Evolutionary conservation across 2,329 filamentous ascomycete species (phyloP).

Genomic region (Aspergillus fumigatus): DNA sequence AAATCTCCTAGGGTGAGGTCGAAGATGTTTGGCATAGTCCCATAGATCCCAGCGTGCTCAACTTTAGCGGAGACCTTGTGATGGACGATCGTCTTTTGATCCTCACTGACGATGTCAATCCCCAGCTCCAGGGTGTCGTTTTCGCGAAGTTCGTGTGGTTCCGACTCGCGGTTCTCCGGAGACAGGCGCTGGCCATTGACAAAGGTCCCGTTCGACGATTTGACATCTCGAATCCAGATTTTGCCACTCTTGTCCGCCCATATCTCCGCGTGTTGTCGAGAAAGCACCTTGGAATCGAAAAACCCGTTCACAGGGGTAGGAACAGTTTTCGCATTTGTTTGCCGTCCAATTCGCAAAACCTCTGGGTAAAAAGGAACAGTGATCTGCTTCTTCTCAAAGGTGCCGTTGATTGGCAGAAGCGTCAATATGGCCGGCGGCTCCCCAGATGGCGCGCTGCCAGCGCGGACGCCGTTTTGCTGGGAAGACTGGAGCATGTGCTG

Average conservation of each 20-base stretch:
- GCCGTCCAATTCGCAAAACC: constrained; percentile 86
- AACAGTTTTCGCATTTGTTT: constrained; percentile 94
- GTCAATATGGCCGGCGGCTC: constrained; percentile 75
- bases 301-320: constrained; percentile 89
- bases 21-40: constrained; percentile 65
- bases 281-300: constrained; percentile 97
- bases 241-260: constrained; percentile 83
- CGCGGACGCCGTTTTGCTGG: constrained; percentile 55
- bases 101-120: constrained; percentile 97
- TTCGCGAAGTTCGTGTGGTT: constrained; percentile 87
- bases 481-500: constrained; percentile 64
- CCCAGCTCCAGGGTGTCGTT: constrained; percentile 90
- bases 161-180: constrained; percentile 91
- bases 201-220: constrained; percentile 98
- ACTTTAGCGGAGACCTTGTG: constrained; percentile 97
- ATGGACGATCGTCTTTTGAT: constrained; percentile 96
- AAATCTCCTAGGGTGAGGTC: constrained; percentile 92
- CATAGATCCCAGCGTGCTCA: constrained; percentile 85
- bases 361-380: constrained; percentile 90
- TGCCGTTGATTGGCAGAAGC: constrained; percentile 86
- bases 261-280: constrained; percentile 91
- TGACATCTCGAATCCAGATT: constrained; percentile 94
- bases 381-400: constrained; percentile 96
- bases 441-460: constrained; percentile 40
- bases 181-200: constrained; percentile 90